Base-by-base conservation (phyloP, 2,329 filamentous ascomycete genomes). In the Claviceps humidiphila region DNA sequence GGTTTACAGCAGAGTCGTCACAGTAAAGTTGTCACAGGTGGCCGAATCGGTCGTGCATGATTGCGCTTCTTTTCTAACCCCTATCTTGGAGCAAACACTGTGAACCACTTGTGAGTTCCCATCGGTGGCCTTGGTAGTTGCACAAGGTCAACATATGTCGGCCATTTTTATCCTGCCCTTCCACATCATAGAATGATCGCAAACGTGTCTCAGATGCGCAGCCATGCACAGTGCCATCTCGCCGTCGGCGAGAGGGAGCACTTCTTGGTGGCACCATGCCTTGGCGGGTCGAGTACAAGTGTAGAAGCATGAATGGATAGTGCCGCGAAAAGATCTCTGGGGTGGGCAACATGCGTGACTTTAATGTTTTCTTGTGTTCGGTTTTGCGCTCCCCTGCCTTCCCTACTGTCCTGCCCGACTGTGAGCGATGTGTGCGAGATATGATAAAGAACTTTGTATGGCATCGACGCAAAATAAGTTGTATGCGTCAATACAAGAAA, bases 201-300 rank as follows among this genome's bases (percentile, higher is more conserved):
- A 30, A 11, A 8, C 26, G 26, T 30, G 26, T 11, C 26, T 9
- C 26, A 30, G 26, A 30, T 9, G 8, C 26, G 26, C 26, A 30
- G 26, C 26, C 8, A 9, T 34, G 30, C 30, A 34, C 30, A 34
- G 30, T 34, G 30, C 30, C 30, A 11, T 34, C 30, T 34, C 9
- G 30, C 30, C 9, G 30, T 34, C 9, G 30, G 30, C 30, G 30
- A 34, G 11, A 34, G 30, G 30, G 11, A 34, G 9, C 3, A 11
- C 4, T 34, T 34, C 30, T 34, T 34, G 76, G 74, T 9, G 77
- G 76, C 4, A 72, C 80, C 56, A 75, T 75, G 52, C 74, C 74
- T 5, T 81, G 76, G 76, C 73, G 74, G n/a, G 72, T 68, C 52
- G 66, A 66, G 26, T 75, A 73, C 55, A 67, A 68, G 22, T 71